Percentiles rank a stretch among this genome's conserved stretches.
phyloP scores from a whole-genome alignment of 441 rosid species.

The Gossypium davidsonii region DNA sequence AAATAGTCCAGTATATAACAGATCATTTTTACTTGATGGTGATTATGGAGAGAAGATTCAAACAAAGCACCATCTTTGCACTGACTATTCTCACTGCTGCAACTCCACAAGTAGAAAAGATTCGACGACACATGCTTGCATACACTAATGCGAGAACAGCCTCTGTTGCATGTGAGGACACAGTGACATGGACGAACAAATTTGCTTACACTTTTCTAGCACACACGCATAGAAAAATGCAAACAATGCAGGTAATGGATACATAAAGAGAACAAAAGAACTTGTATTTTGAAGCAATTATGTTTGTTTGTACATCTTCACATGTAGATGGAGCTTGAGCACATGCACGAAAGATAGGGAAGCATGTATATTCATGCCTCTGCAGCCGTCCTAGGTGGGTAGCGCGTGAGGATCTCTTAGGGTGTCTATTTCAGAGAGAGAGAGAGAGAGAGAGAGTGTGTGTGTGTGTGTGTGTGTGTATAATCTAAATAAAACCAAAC shows the following conservation, averaged over 20 bases:
- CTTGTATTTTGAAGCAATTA: background rate
- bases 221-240: background rate
- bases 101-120: slow-evolving; percentile 4
- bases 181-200: background rate
- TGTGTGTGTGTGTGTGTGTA: background rate
- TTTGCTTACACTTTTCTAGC: background rate
- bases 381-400: background rate
- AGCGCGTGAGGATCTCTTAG: background rate
- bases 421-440: background rate
- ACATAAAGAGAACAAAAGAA: background rate
- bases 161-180: background rate
- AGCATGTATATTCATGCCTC: background rate
- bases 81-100: background rate
- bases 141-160: background rate
- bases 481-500: background rate
- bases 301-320: background rate
- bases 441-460: background rate
- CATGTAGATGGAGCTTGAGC: background rate
- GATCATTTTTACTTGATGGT: background rate
- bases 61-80: background rate
- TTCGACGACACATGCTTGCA: background rate
- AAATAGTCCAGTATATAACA: background rate
- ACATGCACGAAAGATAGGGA: background rate
- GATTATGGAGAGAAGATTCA: background rate
- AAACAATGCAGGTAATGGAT: background rate